Conservation (phyloP, 2,329 filamentous ascomycete genomes). For the Colletotrichum simmondsii region DNA sequence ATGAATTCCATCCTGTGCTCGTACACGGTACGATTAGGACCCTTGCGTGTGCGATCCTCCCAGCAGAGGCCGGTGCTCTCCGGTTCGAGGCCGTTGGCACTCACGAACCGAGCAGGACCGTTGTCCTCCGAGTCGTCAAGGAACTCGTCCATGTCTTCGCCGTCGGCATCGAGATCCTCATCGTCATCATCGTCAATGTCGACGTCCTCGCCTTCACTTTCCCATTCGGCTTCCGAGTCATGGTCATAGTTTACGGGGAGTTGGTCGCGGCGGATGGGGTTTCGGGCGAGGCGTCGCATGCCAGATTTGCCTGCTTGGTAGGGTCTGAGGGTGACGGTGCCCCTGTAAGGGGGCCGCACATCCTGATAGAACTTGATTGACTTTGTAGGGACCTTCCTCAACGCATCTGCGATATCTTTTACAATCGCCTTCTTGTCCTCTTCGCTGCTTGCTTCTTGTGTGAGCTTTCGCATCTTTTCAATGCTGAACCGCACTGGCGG, state of each 20-base stretch:
- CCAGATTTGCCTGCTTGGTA: constrained; percentile 55
- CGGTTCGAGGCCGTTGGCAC: constrained; percentile 78
- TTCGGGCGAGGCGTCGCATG: constrained; percentile 61
- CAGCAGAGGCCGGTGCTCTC: constrained; percentile 86
- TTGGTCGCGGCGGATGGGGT: constrained; percentile 65
- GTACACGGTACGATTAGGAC: constrained; percentile 60
- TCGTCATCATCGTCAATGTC: constrained; percentile 74
- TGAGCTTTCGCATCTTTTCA: constrained; percentile 61
- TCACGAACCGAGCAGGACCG: constrained; percentile 65
- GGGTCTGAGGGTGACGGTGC: constrained; percentile 74
- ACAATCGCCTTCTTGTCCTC: constrained; percentile 47
- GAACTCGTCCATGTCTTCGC: constrained; percentile 91
- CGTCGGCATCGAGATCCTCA: constrained; percentile 79
- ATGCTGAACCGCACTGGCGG: constrained; percentile 72
- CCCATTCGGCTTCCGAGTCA: constrained; percentile 89
- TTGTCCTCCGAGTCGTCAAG: constrained; percentile 86
- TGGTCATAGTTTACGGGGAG: constrained; percentile 80
- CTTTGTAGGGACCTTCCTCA: constrained; percentile 71
- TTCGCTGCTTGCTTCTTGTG: constrained; percentile 51
- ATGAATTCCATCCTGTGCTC: constrained; percentile 81
- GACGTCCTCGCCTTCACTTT: constrained; percentile 77
- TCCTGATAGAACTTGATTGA: constrained; percentile 71
- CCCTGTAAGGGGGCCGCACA: constrained; percentile 76
- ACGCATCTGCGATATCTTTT: constrained; percentile 47
- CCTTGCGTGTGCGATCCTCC: constrained; percentile 68